phyloP scores from a whole-genome alignment of 768 basidiomycete species.

The Mycena vitilis region DNA sequence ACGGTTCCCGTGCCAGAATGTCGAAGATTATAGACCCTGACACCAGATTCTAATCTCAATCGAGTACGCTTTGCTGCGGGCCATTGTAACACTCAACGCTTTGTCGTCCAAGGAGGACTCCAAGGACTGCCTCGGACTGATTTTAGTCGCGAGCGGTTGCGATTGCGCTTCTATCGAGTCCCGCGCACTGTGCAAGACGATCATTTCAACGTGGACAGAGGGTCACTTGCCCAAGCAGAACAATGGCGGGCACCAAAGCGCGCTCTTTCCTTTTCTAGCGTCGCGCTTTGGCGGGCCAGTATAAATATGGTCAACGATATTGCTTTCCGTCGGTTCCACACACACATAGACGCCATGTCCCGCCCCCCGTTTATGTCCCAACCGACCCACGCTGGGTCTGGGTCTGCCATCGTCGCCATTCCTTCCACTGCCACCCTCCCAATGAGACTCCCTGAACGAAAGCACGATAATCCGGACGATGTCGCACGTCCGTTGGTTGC shows the following conservation, averaged over 20 bases:
- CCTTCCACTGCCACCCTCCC: conserved; percentile 2
- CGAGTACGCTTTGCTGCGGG: too few relatives aligned
- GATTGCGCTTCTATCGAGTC: too few relatives aligned
- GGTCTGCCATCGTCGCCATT: background rate
- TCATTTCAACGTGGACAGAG: too few relatives aligned
- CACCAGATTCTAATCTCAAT: too few relatives aligned
- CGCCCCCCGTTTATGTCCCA: background rate
- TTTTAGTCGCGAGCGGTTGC: too few relatives aligned
- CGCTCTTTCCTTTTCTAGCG: background rate
- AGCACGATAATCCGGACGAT: conserved; percentile 39
- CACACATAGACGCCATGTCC: background rate
- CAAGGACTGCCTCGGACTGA: too few relatives aligned
- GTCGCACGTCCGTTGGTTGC: conserved; percentile 51
- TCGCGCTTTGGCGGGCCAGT: background rate
- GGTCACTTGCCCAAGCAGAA: background rate
- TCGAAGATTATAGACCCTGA: too few relatives aligned
- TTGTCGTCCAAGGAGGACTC: too few relatives aligned
- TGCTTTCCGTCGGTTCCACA: background rate
- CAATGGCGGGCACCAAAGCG: conserved; percentile 20
- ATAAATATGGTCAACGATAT: background rate
- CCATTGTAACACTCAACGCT: too few relatives aligned
- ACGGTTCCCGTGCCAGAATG: too few relatives aligned
- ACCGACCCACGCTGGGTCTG: background rate
- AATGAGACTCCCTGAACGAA: background rate
- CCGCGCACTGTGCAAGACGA: too few relatives aligned